phyloP scores from a whole-genome alignment of 768 basidiomycete species.

The Gloeostereum incarnatum region DNA sequence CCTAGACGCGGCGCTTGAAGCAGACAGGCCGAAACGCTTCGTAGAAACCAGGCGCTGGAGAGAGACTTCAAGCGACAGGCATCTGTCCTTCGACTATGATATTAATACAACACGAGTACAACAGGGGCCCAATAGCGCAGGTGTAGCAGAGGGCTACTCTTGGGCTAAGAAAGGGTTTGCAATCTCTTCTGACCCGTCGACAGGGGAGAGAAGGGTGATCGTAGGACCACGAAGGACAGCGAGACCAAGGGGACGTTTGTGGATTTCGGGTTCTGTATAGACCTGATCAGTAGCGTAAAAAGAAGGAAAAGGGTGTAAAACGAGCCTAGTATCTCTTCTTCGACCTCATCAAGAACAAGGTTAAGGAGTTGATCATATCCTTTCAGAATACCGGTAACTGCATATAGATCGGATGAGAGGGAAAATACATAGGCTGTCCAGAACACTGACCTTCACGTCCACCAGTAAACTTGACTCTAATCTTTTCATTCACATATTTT shows the following conservation, averaged over 20 bases:
- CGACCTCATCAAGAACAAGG: conserved; percentile 92
- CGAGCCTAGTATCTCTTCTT: conserved; percentile 70
- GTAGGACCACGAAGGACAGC: conserved; percentile 92
- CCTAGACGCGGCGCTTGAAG: too few species aligned
- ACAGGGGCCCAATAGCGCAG: too few species aligned
- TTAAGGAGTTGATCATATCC: conserved; percentile 96
- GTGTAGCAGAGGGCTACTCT: conserved; percentile 34
- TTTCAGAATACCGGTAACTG: conserved; percentile 89
- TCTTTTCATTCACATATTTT: conserved; percentile 87
- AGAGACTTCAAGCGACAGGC: too few species aligned
- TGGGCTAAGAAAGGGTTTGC: conserved; percentile 79
- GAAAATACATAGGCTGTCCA: background rate
- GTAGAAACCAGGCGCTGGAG: too few species aligned
- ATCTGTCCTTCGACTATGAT: background rate
- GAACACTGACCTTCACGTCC: conserved; percentile 76
- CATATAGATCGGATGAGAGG: conserved; percentile 9
- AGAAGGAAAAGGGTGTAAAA: conserved; percentile 8
- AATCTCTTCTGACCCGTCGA: conserved; percentile 93
- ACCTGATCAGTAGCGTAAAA: conserved; percentile 6
- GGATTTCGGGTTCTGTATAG: conserved; percentile 51
- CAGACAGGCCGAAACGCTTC: too few species aligned
- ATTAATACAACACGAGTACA: background rate
- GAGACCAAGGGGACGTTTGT: conserved; percentile 64
- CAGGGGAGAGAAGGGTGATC: conserved; percentile 87
- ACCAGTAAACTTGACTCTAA: conserved; percentile 97